Evolutionary conservation across 1,139 yeast species (phyloP), one percentile per base, ranked within the genome.

Genomic region (Zygoascus meyerae): DNA sequence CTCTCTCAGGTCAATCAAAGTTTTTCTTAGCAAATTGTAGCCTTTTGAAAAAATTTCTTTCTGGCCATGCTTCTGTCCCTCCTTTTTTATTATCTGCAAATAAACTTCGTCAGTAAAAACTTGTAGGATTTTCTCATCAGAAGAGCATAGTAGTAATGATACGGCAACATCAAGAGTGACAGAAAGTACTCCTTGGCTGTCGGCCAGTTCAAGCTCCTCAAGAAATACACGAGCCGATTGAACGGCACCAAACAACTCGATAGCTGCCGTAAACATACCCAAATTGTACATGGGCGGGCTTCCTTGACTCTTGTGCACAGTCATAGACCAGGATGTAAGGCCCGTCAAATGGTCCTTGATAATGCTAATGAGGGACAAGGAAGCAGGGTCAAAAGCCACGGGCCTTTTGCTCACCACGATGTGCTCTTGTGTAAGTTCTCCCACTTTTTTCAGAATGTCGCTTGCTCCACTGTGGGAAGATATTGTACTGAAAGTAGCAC

Each of bases 241-340:
- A 86, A 71, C 77, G 72, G 79, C 85, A 80, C 64, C 81, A 75
- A 62, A 78, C 73, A 58, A 67, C 57, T 59, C 63, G 52, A 65
- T 64, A 52, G 55, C 75, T 65, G 63, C 74, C 71, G 65, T 81
- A 77, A 58, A 77, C 71, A 54, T 75, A 66, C 75, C 83, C 77
- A 62, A 85, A 16, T 49, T 51, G 49, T 57, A 60, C 12, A 53
- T 55, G 0, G 65, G 63, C 2, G 63, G 63, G 3, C 61, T 59
- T 5, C 52, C 42, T 34, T 52, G 54, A 34, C 56, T 55, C 37
- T 47, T 54, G 44, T 55, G 57, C 14, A 52, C 34, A 2, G 54
- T 40, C 38, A 59, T 58, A 6, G 51, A 52, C 65, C 65, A 62
- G 14, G 52, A 51, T 5, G 55, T 53, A 8, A 62, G 53, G 6